Base-by-base conservation (phyloP, 495 filamentous ascomycete genomes). In the Neurospora cerealis region DNA sequence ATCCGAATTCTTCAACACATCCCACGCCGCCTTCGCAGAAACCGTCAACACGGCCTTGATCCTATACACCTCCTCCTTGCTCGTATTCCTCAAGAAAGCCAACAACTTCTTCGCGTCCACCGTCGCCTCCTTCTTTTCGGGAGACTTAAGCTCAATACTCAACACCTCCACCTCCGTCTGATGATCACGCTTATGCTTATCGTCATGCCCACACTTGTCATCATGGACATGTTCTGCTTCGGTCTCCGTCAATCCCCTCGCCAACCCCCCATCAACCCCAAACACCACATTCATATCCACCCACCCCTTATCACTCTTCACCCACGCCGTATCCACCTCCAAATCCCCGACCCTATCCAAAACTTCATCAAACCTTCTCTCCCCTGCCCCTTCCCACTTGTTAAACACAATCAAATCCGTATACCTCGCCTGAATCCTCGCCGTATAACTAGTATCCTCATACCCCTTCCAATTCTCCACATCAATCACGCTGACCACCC, bases 391-490 rank as follows among this genome's bases (percentile, higher is more conserved):
- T 81, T 99, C 96, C 95, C 95, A 98, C 84, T 99, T 99, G 83
- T 98, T 99, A 73, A 97, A 91, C 34, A 99, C 87, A 69, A 99
- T 91, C 75, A 98, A 78, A 85, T 99, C 96, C 66, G 96, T 99
- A 82, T 97, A 98, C 77, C 86, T 81, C 36, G 93, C 93, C 84
- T 97, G 93, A 69, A 95, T 82, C 79, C 91, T 89, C n/a, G 93
- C 93, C 69, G 93, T 96, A 62, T 92, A 95, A 37, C 87, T 90
- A 15, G 94, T 97, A 83, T 97, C 95, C 76, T 93, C 93, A 79
- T 99, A 99, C 1, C 96, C 96, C 75, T 89, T 86, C 95, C 95
- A 99, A 81, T 98, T 98, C 87, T 98, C 96, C 6, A 96, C 94
- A 81, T 99, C 96, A 70, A 99, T 92, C 4, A 98, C 96, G 66